Conservation (phyloP, 2,329 filamentous ascomycete species). For the Penicillium sp. region DNA sequence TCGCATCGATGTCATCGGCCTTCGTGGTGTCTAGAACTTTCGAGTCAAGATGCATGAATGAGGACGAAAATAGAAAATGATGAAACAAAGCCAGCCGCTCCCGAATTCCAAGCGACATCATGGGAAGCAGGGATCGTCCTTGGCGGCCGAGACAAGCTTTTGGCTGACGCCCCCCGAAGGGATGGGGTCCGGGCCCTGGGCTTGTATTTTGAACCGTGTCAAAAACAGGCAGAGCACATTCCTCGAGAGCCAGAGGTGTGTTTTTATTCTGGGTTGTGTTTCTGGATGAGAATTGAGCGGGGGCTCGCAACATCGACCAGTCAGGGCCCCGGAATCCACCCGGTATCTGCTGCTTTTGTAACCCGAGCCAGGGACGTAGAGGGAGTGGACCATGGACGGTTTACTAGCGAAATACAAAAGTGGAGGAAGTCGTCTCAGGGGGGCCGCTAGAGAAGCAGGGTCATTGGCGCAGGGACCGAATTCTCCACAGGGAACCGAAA, state of each 20-base stretch:
- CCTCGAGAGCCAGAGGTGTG: background rate
- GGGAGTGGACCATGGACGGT: background rate
- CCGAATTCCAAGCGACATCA: constrained; percentile 13
- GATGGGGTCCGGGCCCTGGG: background rate
- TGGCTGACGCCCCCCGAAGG: background rate
- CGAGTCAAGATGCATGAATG: no score
- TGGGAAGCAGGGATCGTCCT: constrained; percentile 10
- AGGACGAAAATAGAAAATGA: background rate
- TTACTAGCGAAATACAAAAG: constrained; percentile 1
- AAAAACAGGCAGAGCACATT: background rate
- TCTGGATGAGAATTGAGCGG: background rate
- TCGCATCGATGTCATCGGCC: background rate
- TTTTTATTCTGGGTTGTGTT: background rate
- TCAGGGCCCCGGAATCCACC: background rate
- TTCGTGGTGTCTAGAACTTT: background rate
- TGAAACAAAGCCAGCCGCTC: background rate
- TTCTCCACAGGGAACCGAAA: constrained; percentile 4
- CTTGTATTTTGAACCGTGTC: background rate
- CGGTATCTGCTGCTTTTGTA: background rate
- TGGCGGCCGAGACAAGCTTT: constrained; percentile 19
- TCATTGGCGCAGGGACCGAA: constrained; percentile 4
- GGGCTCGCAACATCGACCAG: constrained; percentile 1
- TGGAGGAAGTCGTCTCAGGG: constrained; percentile 4
- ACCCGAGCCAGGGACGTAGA: background rate
- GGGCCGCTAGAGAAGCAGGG: background rate